phyloP scores from a whole-genome alignment of 352 stramenopile genomes.

The Plasmopara muralis region DNA sequence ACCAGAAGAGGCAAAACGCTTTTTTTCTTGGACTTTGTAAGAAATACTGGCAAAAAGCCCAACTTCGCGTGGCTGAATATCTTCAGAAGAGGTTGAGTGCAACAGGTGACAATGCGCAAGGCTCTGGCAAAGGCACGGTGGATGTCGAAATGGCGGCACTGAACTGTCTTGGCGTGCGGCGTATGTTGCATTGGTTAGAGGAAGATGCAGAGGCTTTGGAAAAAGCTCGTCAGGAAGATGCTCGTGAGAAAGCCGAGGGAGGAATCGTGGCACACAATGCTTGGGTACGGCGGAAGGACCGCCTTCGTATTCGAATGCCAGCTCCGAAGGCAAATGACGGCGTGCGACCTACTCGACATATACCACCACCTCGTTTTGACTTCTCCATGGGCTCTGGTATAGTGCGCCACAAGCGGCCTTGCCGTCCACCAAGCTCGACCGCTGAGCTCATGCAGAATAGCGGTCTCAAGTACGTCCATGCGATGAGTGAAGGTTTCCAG shows the following conservation, averaged over 20 bases:
- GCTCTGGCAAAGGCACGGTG: slow-evolving; percentile 10
- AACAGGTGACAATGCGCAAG: slow-evolving; percentile 9
- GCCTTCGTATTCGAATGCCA: slow-evolving; percentile 64
- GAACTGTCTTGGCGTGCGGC: slow-evolving; percentile 54
- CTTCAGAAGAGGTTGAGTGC: slow-evolving; percentile 54
- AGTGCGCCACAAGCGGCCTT: slow-evolving; percentile 42
- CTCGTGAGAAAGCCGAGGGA: slow-evolving; percentile 63
- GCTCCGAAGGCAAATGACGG: slow-evolving; percentile 8
- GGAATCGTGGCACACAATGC: slow-evolving; percentile 68
- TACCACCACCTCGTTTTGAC: slow-evolving; percentile 49
- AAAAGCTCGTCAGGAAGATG: slow-evolving; percentile 58
- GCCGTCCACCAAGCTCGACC: slow-evolving; percentile 56
- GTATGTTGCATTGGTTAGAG: slow-evolving; percentile 73
- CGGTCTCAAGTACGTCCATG: slow-evolving; percentile 78
- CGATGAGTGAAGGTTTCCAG: slow-evolving; percentile 83
- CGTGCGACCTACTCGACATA: slow-evolving; percentile 5
- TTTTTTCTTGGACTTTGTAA: slow-evolving; percentile 72
- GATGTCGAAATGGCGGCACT: slow-evolving; percentile 59
- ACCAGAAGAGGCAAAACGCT: slow-evolving; percentile 76
- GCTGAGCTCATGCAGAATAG: slow-evolving; percentile 71
- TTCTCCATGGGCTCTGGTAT: slow-evolving; percentile 57
- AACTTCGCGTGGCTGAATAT: slow-evolving; percentile 65
- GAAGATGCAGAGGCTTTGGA: slow-evolving; percentile 66
- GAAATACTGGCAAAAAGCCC: slow-evolving; percentile 63
- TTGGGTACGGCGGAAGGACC: slow-evolving; percentile 76